These are phyloP conservation scores for Pythium angustatum DNA, from an alignment of 352 stramenopile species.

Conservation along the genomic window DNA sequence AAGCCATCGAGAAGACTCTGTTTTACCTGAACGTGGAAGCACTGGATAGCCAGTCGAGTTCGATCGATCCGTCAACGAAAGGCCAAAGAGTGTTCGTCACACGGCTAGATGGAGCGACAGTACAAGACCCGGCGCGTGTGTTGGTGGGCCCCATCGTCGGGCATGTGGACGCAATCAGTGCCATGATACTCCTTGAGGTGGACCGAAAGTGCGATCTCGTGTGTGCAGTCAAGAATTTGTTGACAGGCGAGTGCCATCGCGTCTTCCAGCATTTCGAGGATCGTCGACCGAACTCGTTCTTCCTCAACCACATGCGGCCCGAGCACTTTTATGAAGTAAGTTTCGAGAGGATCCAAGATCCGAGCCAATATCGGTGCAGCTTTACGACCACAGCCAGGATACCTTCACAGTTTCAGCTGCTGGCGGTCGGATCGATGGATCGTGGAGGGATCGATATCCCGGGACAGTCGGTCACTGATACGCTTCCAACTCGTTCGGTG, in stretches of 20 bases:
- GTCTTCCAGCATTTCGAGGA: conserved; percentile 57
- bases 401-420: conserved; percentile 39
- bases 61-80: conserved; percentile 11
- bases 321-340: conserved; percentile 62
- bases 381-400: conserved; percentile 47
- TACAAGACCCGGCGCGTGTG: conserved; percentile 32
- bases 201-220: conserved; percentile 54
- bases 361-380: conserved; percentile 37
- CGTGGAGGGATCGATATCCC: neutral
- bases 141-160: conserved; percentile 71
- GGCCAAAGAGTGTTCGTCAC: conserved; percentile 24
- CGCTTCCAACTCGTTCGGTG: neutral
- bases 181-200: conserved; percentile 67
- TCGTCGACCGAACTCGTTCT: conserved; percentile 55
- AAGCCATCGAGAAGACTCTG: conserved; percentile 35
- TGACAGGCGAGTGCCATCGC: conserved; percentile 44
- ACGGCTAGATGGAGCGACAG: conserved; percentile 15
- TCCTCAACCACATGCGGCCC: conserved; percentile 54
- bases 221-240: conserved; percentile 50
- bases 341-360: conserved; percentile 43
- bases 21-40: conserved; percentile 24
- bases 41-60: neutral
- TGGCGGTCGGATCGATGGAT: conserved; percentile 20
- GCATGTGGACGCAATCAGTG: conserved; percentile 58
- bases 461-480: neutral